Base-by-base conservation (phyloP, 2,329 filamentous ascomycete species). In the Trichoderma gracile region DNA sequence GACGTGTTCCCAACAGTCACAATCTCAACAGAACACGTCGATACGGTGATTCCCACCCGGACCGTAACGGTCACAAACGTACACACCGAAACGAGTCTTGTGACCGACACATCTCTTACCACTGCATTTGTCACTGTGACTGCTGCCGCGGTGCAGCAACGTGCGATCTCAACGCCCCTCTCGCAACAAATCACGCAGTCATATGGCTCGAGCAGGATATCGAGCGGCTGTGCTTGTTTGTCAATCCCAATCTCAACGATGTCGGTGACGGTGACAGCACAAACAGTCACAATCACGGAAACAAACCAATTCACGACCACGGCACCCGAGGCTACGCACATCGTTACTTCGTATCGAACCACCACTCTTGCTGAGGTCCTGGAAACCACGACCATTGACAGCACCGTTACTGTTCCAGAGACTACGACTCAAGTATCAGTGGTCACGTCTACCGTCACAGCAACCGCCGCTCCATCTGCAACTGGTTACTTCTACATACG, bases 151-250 rank as follows among this genome's bases (percentile, higher is more conserved):
- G 53, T 56, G 23, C 53, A 56, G 53, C 19, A 23, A 56, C 53
- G 53, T 27, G 38, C 38, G 25, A 17, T 43, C 38, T 56, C 53
- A 27, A 56, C 38, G 38, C 53, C 53, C 43, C 53, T 56, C 10
- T 56, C 38, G 38, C 53, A 56, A 19, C 53, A 23, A 43, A 56
- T 56, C 6, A 43, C 53, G 27, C 33, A 43, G 23, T 56, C 38
- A 30, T 56, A 43, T 25, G 33, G 33, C 38, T n/a, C 53, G 33
- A 56, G 21, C n/a, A 56, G 40, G 9, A 56, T 56, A 56, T 56
- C 53, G 17, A 56, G 53, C 40, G 38, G 53, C 9, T 56, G 53
- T n/a, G 53, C 38, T 43, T 56, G 53, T 43, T n/a, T 56, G 53
- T 43, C 53, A 25, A 56, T 56, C 38, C 33, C 53, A 14, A 25